Evolutionary conservation across 179 eudicot genomes (phyloP), one percentile per base, ranked within the genome.

Genomic region (Corrigiola litoralis): DNA sequence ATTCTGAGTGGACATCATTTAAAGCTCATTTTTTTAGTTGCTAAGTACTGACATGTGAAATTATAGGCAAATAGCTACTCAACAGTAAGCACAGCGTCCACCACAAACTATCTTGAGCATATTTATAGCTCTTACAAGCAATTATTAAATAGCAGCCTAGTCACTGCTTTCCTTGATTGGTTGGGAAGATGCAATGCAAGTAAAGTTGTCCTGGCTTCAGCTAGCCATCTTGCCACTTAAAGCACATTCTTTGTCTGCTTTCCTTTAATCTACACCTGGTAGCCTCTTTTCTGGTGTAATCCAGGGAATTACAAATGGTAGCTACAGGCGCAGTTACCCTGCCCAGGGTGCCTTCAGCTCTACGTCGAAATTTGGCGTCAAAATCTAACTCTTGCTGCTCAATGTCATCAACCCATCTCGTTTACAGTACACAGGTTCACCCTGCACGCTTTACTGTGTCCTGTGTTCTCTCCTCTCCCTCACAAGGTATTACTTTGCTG

Each of bases 391-490:
- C 66, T 41, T 24, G 57, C 29, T 4, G 27, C 54, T 33, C 66
- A 24, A 56, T 40, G 69, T 55, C 46, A 36, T 48, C 61, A 40
- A 62, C 36, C 16, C 31, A 25, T 46, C 24, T 36, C 18, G 28
- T 28, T 16, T 44, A 52, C 6, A 45, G 21, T 10, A 54, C 40
- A 4, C 54, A 9, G 5, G 25, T 58, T 66, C 64, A 31, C 17
- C 32, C 40, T 27, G 27, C 56, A 34, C 56, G 63, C 1, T 57
- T 63, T 34, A 17, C 49, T 28, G 60, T 74, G 21, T 63, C 63
- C n/a, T 65, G 69, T 48, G 65, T 63, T 62, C 73, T 74, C 6
- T 55, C 72, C 47, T 56, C 65, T 50, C 60, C 55, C 29, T 23
- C 70, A 49, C 55, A 48, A 68, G 78, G 78, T 74, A 74, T 28